Conservation (phyloP, 2,329 filamentous ascomycete species). For the Penicillium capsulatum region DNA sequence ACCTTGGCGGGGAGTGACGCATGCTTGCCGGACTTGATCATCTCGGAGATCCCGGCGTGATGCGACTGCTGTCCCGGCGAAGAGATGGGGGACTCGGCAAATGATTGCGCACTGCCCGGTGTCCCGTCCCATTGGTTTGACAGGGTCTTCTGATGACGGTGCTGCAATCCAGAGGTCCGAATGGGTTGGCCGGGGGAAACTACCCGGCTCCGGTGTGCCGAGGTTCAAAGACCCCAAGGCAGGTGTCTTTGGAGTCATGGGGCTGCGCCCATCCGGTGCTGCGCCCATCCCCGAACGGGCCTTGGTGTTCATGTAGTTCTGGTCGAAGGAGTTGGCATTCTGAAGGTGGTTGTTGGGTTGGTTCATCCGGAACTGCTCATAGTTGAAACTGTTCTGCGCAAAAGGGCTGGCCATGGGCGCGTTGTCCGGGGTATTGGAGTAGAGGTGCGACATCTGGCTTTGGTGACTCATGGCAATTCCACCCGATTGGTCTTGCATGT, state of each 20-base stretch:
- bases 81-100: slow-evolving; percentile 81
- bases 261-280: slow-evolving; percentile 71
- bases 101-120: slow-evolving; percentile 76
- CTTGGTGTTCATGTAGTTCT: slow-evolving; percentile 58
- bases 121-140: slow-evolving; percentile 90
- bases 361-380: slow-evolving; percentile 67
- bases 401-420: slow-evolving; percentile 91
- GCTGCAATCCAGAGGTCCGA: slow-evolving; percentile 57
- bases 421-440: slow-evolving; percentile 86
- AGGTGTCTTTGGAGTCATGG: slow-evolving; percentile 82
- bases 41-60: slow-evolving; percentile 77
- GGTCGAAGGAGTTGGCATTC: slow-evolving; percentile 45
- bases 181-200: slow-evolving; percentile 76
- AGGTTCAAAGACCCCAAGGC: slow-evolving; percentile 70
- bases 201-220: slow-evolving; percentile 64
- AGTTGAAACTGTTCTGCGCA: slow-evolving; percentile 68
- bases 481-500: slow-evolving; percentile 51
- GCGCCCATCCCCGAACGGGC: slow-evolving; percentile 62
- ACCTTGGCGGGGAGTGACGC: slow-evolving; percentile 89
- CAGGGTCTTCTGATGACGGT: slow-evolving; percentile 72
- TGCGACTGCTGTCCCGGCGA: slow-evolving; percentile 60
- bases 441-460: slow-evolving; percentile 66
- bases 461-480: slow-evolving; percentile 60
- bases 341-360: slow-evolving; percentile 39
- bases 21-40: slow-evolving; percentile 76